Percentiles rank a stretch among this genome's conserved stretches.
Conservation (phyloP, 371 early-diverging fungal species). For the Globomyces sp. region DNA sequence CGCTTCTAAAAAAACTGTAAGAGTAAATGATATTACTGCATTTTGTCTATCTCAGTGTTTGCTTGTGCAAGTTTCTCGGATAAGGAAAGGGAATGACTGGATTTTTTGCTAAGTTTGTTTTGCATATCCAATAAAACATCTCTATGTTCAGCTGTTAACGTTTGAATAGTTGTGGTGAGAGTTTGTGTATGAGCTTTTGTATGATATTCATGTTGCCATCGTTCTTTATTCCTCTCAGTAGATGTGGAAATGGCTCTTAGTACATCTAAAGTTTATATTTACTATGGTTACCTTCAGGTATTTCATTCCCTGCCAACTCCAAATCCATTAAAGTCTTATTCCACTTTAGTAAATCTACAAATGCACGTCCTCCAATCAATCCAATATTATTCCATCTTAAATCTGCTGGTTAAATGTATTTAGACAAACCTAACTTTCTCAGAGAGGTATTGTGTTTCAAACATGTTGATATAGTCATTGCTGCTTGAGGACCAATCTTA, state of each 20-base stretch:
- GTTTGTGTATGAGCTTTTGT: constrained; percentile 34
- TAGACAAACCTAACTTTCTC: constrained; percentile 30
- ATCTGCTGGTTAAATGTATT: constrained; percentile 27
- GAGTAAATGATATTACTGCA: constrained; percentile 12
- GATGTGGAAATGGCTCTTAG: constrained; percentile 3
- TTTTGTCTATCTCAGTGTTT: constrained; percentile 25
- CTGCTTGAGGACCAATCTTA: constrained; percentile 47
- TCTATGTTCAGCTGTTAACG: constrained; percentile 34
- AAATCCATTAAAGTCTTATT: constrained; percentile 41
- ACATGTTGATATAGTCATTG: constrained; percentile 34
- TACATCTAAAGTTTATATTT: background rate
- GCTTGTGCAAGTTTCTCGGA: constrained; percentile 31
- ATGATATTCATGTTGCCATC: constrained; percentile 21
- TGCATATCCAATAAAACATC: constrained; percentile 26
- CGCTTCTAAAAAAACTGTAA: background rate
- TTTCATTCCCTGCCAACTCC: constrained; percentile 48
- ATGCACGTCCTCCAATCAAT: constrained; percentile 45
- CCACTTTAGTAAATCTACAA: constrained; percentile 47
- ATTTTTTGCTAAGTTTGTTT: constrained; percentile 26
- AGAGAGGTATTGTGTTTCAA: constrained; percentile 45
- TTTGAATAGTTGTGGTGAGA: constrained; percentile 34
- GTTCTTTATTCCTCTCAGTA: constrained; percentile 36
- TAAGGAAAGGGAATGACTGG: constrained; percentile 15
- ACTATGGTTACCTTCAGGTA: constrained; percentile 41
- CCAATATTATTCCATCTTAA: constrained; percentile 56